These are phyloP conservation scores for Sporothrix schenckii DNA, from an alignment of 2,329 filamentous ascomycete species.

Conservation along the genomic window DNA sequence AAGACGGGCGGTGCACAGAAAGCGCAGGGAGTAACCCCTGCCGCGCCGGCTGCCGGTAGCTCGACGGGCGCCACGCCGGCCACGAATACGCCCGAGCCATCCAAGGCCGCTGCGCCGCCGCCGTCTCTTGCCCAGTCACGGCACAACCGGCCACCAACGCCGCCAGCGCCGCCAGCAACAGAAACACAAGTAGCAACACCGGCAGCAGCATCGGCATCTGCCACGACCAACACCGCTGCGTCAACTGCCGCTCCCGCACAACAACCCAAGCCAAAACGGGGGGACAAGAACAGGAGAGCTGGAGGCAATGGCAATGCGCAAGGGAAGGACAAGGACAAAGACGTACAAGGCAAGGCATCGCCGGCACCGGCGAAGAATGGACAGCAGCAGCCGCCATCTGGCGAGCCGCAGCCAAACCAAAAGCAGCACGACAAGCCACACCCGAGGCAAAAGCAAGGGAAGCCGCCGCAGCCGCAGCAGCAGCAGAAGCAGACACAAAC, in stretches of 20 bases:
- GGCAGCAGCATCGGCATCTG: neutral
- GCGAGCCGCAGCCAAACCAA: slow-evolving; percentile 28
- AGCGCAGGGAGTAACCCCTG: neutral
- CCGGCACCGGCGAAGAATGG: slow-evolving; percentile 4
- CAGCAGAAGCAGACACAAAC: neutral
- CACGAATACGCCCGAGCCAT: neutral
- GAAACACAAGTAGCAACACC: neutral
- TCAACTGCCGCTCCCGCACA: neutral
- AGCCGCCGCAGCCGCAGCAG: neutral
- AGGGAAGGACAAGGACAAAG: neutral
- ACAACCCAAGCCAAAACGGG: slow-evolving; percentile 1
- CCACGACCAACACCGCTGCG: neutral
- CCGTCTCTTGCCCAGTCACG: slow-evolving; percentile 36
- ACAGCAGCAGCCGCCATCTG: slow-evolving; percentile 24
- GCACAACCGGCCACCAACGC: slow-evolving; percentile 34
- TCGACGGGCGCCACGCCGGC: neutral
- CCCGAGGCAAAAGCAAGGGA: neutral
- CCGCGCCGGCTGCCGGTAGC: neutral
- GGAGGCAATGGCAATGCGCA: slow-evolving; percentile 11
- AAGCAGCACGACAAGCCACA: neutral
- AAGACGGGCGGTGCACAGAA: slow-evolving; percentile 3
- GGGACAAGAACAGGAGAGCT: slow-evolving; percentile 3
- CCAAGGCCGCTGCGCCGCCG: slow-evolving; percentile 26
- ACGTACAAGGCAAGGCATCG: neutral
- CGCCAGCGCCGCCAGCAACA: slow-evolving; percentile 30